Base-by-base conservation (phyloP, 352 stramenopile species). In the Pythium brassicae region DNA sequence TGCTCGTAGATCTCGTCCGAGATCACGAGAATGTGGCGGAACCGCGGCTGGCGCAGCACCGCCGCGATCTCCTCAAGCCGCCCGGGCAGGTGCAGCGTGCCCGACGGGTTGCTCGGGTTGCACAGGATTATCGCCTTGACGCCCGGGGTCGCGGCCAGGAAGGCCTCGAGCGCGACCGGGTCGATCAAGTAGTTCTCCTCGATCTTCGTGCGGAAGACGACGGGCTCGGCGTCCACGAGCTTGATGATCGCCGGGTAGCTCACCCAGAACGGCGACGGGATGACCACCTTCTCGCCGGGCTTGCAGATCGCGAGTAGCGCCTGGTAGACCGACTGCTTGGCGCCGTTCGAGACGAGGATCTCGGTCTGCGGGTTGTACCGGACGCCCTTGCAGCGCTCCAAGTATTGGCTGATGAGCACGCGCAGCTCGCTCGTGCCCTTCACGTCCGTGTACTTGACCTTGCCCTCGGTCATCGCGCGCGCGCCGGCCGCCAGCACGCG, bases 1-100 rank as follows among this genome's bases (percentile, higher is more conserved):
- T 95, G 79, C 72, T 98, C 95, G 63, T 99, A 99, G 53, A 99
- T 99, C 72, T 98, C 95, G 74, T 98, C 95, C 14, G 86, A 72
- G 54, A 98, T 63, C 23, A 98, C 74, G 26, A 90, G 62, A 29
- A 98, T 78, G 49, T 96, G 76, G 49, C 74, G 72, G 65, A 82
- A 86, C 26, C 77, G 63, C 26, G 76, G 76, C 61, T 84, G 81
- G 47, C 72, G 71, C 8, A 89, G 61, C 43, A 89, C 72, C 0
- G 60, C 68, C 43, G 78, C 78, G 43, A 88, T 85, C 54, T 69
- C 58, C 37, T 78, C 71, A 14, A 88, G 61, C 26, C 82, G 73
- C 15, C 74, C 62, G 39, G 72, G 69, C 32, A 74, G 68, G 58
- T 97, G 85, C 1, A 96, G 65, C 29, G 79, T 89, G 26, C 92